Evolutionary conservation across 2,329 filamentous ascomycete species (phyloP).

Genomic region (Metarhizium brunneum): DNA sequence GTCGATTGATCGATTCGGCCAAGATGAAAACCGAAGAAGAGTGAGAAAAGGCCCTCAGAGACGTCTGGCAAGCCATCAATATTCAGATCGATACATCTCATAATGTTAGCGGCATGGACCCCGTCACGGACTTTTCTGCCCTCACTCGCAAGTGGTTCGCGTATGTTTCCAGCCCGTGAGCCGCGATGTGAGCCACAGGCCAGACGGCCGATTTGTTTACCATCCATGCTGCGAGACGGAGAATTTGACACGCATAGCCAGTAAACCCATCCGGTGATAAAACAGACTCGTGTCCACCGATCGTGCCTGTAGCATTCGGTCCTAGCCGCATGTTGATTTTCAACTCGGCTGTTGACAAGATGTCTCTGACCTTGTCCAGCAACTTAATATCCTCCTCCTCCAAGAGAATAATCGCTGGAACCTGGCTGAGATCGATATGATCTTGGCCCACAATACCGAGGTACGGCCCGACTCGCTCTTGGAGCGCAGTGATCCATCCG

Average conservation of each 20-base stretch:
- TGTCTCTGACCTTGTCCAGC: constrained; percentile 70
- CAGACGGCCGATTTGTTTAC: constrained; percentile 84
- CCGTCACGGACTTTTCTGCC: constrained; percentile 41
- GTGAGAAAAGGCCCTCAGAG: neutral
- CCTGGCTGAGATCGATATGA: constrained; percentile 66
- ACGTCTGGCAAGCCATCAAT: neutral
- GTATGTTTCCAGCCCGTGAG: constrained; percentile 45
- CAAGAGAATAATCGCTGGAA: constrained; percentile 80
- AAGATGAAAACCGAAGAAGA: neutral
- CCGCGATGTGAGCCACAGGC: constrained; percentile 57
- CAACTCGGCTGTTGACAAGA: constrained; percentile 65
- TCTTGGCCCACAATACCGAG: constrained; percentile 80
- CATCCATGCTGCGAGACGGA: constrained; percentile 78
- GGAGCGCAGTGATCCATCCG: constrained; percentile 88
- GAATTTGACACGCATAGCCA: constrained; percentile 76
- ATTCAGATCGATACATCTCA: neutral
- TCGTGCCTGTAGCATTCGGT: constrained; percentile 29
- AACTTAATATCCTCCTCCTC: constrained; percentile 88
- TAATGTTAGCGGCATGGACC: constrained; percentile 23
- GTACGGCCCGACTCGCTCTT: constrained; percentile 87
- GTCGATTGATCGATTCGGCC: neutral
- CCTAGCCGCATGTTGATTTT: constrained; percentile 51
- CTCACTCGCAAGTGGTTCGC: constrained; percentile 41
- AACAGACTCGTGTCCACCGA: constrained; percentile 42
- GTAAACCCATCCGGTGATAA: constrained; percentile 50